A percentile compares a stretch with the other conserved stretches of the same genome.
phyloP scores from a whole-genome alignment of 2,329 filamentous ascomycete species.

The Colletotrichum sublineola region DNA sequence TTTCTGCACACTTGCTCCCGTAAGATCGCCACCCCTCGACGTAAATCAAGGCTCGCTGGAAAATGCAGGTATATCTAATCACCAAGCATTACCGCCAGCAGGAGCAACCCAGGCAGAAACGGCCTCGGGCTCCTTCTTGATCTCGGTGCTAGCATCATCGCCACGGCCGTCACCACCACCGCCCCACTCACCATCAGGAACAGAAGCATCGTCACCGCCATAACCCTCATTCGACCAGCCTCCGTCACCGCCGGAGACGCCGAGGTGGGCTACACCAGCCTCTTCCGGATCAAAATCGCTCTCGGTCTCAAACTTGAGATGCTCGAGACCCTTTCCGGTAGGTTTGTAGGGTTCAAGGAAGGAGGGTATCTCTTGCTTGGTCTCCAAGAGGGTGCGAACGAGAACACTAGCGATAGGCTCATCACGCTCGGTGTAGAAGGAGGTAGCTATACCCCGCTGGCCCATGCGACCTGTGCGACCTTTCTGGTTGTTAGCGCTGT shows the following conservation, averaged over 20 bases:
- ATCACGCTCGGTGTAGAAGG: conserved; percentile 87
- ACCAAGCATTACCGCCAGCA: conserved; percentile 29
- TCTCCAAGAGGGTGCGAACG: conserved; percentile 86
- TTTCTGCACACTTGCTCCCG: conserved; percentile 10
- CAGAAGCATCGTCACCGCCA: conserved; percentile 33
- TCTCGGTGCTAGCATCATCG: conserved; percentile 27
- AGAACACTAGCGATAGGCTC: conserved; percentile 79
- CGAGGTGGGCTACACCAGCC: conserved; percentile 47
- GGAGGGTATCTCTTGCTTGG: conserved; percentile 81
- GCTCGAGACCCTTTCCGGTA: conserved; percentile 55
- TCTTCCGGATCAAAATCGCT: conserved; percentile 63
- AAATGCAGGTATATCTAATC: conserved; percentile 25
- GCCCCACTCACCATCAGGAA: conserved; percentile 43
- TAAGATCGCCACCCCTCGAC: conserved; percentile 8
- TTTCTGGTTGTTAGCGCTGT: neutral
- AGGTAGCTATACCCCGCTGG: conserved; percentile 85
- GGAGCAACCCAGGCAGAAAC: conserved; percentile 38
- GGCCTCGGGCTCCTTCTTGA: conserved; percentile 15
- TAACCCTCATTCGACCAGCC: conserved; percentile 36
- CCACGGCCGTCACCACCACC: conserved; percentile 40
- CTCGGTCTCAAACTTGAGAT: conserved; percentile 69
- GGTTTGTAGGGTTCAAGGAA: conserved; percentile 79
- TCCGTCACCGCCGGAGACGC: conserved; percentile 37
- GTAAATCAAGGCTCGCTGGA: conserved; percentile 1
- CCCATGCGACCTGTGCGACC: conserved; percentile 95